These are phyloP conservation scores for Candida insectalens DNA, from an alignment of 805 yeast genomes.

Conservation along the genomic window DNA sequence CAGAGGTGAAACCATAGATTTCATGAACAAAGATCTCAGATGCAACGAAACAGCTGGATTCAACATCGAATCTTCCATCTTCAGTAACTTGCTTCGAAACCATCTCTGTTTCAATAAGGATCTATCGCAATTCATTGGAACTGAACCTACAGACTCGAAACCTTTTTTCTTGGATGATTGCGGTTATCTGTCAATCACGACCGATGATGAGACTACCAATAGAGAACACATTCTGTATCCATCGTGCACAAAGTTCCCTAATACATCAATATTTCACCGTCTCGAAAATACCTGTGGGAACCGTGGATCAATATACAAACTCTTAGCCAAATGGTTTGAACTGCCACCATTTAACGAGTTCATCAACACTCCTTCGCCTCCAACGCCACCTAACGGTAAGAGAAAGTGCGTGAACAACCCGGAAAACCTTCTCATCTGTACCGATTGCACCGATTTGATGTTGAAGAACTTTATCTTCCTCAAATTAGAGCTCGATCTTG, in stretches of 20 bases:
- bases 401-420: constrained; percentile 19
- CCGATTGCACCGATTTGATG: constrained; percentile 15
- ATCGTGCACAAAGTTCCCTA: constrained; percentile 19
- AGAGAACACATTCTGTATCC: constrained; percentile 3
- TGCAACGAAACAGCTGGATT: constrained; percentile 7
- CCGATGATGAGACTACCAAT: constrained; percentile 3
- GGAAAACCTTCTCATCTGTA: constrained; percentile 24
- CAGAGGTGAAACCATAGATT: constrained; percentile 22
- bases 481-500: constrained; percentile 21
- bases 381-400: constrained; percentile 23
- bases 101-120: constrained; percentile 17
- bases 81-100: constrained; percentile 20
- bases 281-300: constrained; percentile 17
- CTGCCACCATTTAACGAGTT: constrained; percentile 27
- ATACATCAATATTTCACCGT: constrained; percentile 20
- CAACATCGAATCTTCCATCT: constrained; percentile 22
- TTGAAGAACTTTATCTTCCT: constrained; percentile 20
- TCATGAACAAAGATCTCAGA: constrained; percentile 20
- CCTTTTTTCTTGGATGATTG: constrained; percentile 20
- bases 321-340: constrained; percentile 26
- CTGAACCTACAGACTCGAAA: constrained; percentile 13
- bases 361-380: constrained; percentile 23
- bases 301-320: constrained; percentile 17
- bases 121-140: constrained; percentile 16
- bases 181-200: constrained; percentile 17